Evolutionary conservation across 352 stramenopile genomes (phyloP), one percentile per base, ranked within the genome.

Genomic region (Phytophthora ramorum): DNA sequence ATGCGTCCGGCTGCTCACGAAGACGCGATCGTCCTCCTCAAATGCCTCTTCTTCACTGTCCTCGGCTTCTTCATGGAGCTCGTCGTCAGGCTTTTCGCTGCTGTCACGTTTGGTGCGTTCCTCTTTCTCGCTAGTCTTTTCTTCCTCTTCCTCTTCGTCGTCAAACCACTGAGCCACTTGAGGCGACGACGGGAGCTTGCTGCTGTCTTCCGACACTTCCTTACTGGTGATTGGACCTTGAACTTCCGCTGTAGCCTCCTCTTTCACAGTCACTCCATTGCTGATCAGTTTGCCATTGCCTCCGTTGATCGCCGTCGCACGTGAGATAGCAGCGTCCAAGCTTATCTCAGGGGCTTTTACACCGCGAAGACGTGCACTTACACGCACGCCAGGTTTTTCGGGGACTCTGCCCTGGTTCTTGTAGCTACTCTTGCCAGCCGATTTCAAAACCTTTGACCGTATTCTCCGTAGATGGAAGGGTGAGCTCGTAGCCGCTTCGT

Each of bases 1-100:
- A 32, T 79, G 75, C 46, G 86, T 93, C 13, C 87, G 83, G 57
- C 81, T 78, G 30, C 69, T 68, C 30, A 96, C 88, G 66, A 96
- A 95, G 16, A 96, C 79, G 9, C 75, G 76, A 40, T 90, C 85
- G 3, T 81, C 85, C 7, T 81, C 66, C 5, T 76, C 49, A 59
- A 92, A 96, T 10, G 71, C 38, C 13, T 68, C 61, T n/a, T 60
- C 49, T 26, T 88, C 85, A 3, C 65, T 73, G 17, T 78, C 62
- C 8, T 79, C 48, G 30, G 80, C 90, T 8, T 58, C 49, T 20
- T 64, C 40, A 0, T 47, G 40, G 1, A 40, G 17, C 19, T 71
- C 48, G 16, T 55, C 24, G 28, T 68, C 34, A 20, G 28, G 7
- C 2, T 45, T 54, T 30, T 34, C 56, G 4, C 46, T 44, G 12